Percentiles rank a stretch among this genome's conserved stretches.
These are phyloP conservation scores for Colletotrichum paranaense DNA, from an alignment of 2,329 filamentous ascomycete genomes.

Conservation along the genomic window DNA sequence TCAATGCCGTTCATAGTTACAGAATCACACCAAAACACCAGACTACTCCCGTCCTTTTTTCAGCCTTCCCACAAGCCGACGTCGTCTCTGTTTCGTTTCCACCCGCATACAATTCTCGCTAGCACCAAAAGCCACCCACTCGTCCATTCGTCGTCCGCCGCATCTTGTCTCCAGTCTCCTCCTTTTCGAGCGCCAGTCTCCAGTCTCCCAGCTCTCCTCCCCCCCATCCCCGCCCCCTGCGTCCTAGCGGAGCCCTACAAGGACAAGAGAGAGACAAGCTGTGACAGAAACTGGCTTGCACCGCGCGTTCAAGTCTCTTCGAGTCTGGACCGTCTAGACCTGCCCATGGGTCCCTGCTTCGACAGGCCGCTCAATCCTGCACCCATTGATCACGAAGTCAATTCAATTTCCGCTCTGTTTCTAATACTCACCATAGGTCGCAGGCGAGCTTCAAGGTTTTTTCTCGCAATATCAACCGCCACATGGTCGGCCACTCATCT, in stretches of 20 bases:
- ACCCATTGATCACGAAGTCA: not conserved
- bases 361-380: slow-evolving; percentile 19
- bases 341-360: slow-evolving; percentile 21
- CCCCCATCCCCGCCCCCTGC: slow-evolving; percentile 25
- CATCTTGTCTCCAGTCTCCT: slow-evolving; percentile 7
- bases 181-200: not conserved
- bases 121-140: slow-evolving; percentile 12
- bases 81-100: slow-evolving; percentile 31
- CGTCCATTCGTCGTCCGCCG: not conserved
- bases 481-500: not conserved
- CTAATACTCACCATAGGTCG: not conserved
- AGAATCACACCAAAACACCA: not conserved
- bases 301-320: slow-evolving; percentile 29
- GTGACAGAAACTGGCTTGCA: slow-evolving; percentile 25
- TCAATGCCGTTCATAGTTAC: slow-evolving; percentile 22
- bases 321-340: slow-evolving; percentile 22
- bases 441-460: not conserved
- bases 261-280: slow-evolving; percentile 28
- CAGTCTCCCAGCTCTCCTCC: not conserved
- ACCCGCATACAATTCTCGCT: slow-evolving; percentile 6
- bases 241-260: slow-evolving; percentile 30
- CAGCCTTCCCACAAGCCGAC: slow-evolving; percentile 14
- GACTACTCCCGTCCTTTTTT: not conserved
- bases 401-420: slow-evolving; percentile 11
- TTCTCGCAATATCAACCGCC: not conserved